phyloP scores from a whole-genome alignment of 2,329 filamentous ascomycete species.

The Aspergillus novofumigatus region DNA sequence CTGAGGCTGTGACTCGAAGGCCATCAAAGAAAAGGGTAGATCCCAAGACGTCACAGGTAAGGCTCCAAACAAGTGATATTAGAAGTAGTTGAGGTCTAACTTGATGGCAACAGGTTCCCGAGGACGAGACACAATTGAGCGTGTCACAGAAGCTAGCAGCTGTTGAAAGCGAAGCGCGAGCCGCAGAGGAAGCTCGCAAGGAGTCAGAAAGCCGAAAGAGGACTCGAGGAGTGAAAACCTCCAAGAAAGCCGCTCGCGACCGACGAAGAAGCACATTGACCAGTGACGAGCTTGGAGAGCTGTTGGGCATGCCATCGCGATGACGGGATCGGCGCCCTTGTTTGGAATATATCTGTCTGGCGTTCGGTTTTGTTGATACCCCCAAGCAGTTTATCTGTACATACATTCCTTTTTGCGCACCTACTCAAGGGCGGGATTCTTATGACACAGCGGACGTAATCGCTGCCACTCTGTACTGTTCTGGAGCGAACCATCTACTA shows the following conservation, averaged over 20 bases:
- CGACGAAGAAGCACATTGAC: slow-evolving; percentile 43
- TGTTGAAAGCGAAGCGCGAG: slow-evolving; percentile 41
- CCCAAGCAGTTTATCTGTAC: slow-evolving; percentile 3
- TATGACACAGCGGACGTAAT: slow-evolving; percentile 16
- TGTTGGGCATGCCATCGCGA: slow-evolving; percentile 28
- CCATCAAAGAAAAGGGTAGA: slow-evolving; percentile 24
- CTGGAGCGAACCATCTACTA: background rate
- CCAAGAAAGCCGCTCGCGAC: slow-evolving; percentile 24
- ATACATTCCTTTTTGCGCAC: slow-evolving; percentile 6
- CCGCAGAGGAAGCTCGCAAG: slow-evolving; percentile 31
- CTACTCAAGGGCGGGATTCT: slow-evolving; percentile 4
- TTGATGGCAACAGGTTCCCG: slow-evolving; percentile 10
- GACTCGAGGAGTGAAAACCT: slow-evolving; percentile 26
- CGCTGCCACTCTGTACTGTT: background rate
- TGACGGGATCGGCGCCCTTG: slow-evolving; percentile 3
- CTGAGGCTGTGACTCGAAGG: slow-evolving; percentile 27
- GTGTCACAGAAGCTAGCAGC: slow-evolving; percentile 42
- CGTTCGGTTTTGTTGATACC: slow-evolving; percentile 8
- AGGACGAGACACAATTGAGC: slow-evolving; percentile 25
- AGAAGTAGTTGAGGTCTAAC: background rate
- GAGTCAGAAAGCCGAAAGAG: slow-evolving; percentile 34
- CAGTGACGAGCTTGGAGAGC: slow-evolving; percentile 41
- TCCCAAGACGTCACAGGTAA: slow-evolving; percentile 28
- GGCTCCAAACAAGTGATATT: slow-evolving; percentile 2
- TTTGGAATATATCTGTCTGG: slow-evolving; percentile 2